phyloP scores from a whole-genome alignment of 768 basidiomycete species.

The Boletus subcaerulescens region DNA sequence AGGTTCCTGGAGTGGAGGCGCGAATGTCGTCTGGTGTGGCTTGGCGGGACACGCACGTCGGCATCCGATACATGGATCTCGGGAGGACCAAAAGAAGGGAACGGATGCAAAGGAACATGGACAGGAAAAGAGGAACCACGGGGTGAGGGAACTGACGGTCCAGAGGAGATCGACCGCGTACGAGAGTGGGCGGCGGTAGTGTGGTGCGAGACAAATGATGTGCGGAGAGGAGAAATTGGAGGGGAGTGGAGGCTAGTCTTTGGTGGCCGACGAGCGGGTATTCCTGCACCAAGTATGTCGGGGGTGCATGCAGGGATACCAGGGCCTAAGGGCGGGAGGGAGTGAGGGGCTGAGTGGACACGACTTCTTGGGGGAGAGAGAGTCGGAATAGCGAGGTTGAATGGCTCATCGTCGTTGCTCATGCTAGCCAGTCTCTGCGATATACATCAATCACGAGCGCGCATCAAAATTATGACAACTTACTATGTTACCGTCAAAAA shows the following conservation, averaged over 20 bases:
- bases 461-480: no score
- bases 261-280: slow-evolving; percentile 26
- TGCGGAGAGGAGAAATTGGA: slow-evolving; percentile 32
- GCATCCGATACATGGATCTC: slow-evolving; percentile 18
- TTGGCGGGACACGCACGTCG: slow-evolving; percentile 15
- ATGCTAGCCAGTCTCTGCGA: no score
- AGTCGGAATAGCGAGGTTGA: neutral
- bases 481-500: no score
- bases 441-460: no score
- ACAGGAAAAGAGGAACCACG: slow-evolving; percentile 26
- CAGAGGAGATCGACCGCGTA: slow-evolving; percentile 34
- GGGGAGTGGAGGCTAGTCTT: slow-evolving; percentile 23
- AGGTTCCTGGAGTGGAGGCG: slow-evolving; percentile 89
- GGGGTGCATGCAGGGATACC: slow-evolving; percentile 20
- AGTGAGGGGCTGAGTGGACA: slow-evolving; percentile 25
- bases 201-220: slow-evolving; percentile 19
- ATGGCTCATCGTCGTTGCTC: no score
- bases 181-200: slow-evolving; percentile 24
- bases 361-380: slow-evolving; percentile 26
- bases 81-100: slow-evolving; percentile 21
- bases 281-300: slow-evolving; percentile 19
- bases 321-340: slow-evolving; percentile 16
- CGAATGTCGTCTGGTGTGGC: slow-evolving; percentile 48
- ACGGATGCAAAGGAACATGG: slow-evolving; percentile 25
- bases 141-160: slow-evolving; percentile 27